A percentile compares a stretch with the other conserved stretches of the same genome.
phyloP scores from a whole-genome alignment of 139 green algal genomes.

The Tetraselmis striata region DNA sequence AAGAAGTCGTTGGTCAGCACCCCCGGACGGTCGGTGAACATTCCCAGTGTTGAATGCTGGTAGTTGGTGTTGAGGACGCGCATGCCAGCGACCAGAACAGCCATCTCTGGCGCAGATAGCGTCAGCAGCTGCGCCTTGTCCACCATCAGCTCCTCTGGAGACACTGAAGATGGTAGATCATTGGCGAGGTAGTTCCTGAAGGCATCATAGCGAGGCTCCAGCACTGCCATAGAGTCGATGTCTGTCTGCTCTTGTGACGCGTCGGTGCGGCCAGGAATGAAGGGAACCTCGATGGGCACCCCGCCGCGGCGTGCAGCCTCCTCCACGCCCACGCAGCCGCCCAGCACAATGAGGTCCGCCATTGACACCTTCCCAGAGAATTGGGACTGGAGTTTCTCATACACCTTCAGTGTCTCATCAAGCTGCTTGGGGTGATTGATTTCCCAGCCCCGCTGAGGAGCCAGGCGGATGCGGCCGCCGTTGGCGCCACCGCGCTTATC shows the following conservation, averaged over 20 bases:
- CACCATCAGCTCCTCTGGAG: not conserved
- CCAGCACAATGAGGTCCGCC: conserved; percentile 42
- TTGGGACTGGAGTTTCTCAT: conserved; percentile 1
- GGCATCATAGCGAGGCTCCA: conserved; percentile 1
- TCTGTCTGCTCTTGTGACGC: not conserved
- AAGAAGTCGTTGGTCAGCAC: conserved; percentile 2
- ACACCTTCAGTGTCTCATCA: not conserved
- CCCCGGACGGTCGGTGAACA: not conserved
- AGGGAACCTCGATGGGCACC: not conserved
- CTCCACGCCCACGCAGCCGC: conserved; percentile 19
- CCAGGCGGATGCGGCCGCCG: conserved; percentile 1
- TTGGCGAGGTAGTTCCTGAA: conserved; percentile 5
- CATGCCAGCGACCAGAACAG: conserved; percentile 1
- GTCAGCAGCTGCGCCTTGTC: conserved; percentile 20
- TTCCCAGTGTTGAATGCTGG: not conserved
- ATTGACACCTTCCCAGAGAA: not conserved
- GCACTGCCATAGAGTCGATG: not conserved
- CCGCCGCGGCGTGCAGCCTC: not conserved
- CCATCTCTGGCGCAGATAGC: conserved; percentile 9
- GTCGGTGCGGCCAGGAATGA: conserved; percentile 28
- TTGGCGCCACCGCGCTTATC: conserved; percentile 9
- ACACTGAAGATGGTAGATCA: conserved; percentile 6
- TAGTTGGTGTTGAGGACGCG: not conserved
- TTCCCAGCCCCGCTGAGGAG: not conserved
- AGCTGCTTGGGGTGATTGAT: not conserved